A percentile compares a stretch with the other conserved stretches of the same genome.
phyloP scores from a whole-genome alignment of 768 basidiomycete species.

The Candolleomyces eurysporus region DNA sequence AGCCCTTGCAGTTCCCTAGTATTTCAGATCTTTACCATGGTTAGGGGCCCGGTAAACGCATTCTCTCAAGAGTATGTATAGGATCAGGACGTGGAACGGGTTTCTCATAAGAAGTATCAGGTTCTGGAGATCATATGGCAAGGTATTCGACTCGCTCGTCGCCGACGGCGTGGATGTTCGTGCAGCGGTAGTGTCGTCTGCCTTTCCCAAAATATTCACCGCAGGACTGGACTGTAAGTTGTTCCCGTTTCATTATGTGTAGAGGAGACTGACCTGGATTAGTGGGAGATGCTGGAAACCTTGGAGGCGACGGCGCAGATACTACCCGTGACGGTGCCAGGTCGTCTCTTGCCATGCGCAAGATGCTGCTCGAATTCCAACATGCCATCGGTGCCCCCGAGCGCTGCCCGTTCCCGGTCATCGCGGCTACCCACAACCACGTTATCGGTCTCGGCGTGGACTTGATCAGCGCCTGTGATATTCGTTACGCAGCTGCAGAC shows the following conservation, averaged over 20 bases:
- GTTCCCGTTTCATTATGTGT: background rate
- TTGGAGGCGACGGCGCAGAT: slow-evolving; percentile 21
- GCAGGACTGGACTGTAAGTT: slow-evolving; percentile 76
- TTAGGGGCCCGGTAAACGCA: slow-evolving; percentile 66
- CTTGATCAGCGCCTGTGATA: slow-evolving; percentile 70
- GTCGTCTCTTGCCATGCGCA: slow-evolving; percentile 44
- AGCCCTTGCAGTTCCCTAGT: background rate
- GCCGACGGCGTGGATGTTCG: slow-evolving; percentile 55
- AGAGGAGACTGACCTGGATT: background rate
- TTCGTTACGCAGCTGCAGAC: slow-evolving; percentile 69
- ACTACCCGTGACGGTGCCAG: slow-evolving; percentile 48
- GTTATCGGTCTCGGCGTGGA: slow-evolving; percentile 80
- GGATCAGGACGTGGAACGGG: background rate
- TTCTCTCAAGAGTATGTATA: slow-evolving; percentile 48
- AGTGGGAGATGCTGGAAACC: slow-evolving; percentile 30
- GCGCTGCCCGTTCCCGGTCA: slow-evolving; percentile 73
- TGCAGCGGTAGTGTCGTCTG: slow-evolving; percentile 71
- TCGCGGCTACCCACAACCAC: slow-evolving; percentile 76
- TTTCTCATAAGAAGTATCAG: slow-evolving; percentile 31
- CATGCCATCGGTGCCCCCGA: slow-evolving; percentile 65
- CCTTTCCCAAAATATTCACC: slow-evolving; percentile 69
- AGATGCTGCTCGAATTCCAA: slow-evolving; percentile 62
- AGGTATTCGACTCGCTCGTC: slow-evolving; percentile 55
- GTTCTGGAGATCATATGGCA: slow-evolving; percentile 71
- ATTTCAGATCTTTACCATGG: no score